These are phyloP conservation scores for Pseudogymnoascus sp. DNA, from an alignment of 2,329 filamentous ascomycete species.

Conservation along the genomic window DNA sequence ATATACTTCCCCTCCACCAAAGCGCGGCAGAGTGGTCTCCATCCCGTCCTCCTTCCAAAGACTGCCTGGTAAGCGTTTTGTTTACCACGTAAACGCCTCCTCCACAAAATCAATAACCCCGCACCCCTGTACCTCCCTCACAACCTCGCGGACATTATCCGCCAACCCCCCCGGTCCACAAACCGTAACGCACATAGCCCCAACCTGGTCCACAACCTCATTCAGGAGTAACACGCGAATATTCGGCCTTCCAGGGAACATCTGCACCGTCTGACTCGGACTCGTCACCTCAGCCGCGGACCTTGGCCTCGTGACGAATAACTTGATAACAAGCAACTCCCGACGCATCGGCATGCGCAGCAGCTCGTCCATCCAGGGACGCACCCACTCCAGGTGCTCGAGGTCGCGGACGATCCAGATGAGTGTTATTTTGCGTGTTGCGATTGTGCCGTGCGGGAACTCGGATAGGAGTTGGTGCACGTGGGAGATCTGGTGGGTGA, in stretches of 20 bases:
- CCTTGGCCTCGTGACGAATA: constrained; percentile 84
- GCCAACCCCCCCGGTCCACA: constrained; percentile 69
- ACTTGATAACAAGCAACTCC: constrained; percentile 74
- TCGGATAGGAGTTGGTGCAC: constrained; percentile 68
- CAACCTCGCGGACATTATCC: constrained; percentile 66
- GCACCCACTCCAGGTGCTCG: constrained; percentile 86
- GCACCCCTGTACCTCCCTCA: constrained; percentile 53
- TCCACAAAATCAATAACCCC: constrained; percentile 65
- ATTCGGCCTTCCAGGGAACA: constrained; percentile 85
- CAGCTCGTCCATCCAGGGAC: constrained; percentile 71
- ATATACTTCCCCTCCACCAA: not conserved
- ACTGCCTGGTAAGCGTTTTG: not conserved
- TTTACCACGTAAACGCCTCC: constrained; percentile 57
- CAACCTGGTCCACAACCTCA: constrained; percentile 74
- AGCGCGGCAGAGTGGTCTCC: not conserved
- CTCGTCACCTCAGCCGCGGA: constrained; percentile 74
- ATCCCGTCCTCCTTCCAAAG: not conserved
- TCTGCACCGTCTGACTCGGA: constrained; percentile 72
- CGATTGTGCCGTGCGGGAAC: constrained; percentile 61
- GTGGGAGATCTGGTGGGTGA: constrained; percentile 90
- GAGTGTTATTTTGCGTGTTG: constrained; percentile 72
- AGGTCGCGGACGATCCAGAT: constrained; percentile 91
- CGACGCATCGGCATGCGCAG: constrained; percentile 71
- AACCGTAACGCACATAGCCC: constrained; percentile 80
- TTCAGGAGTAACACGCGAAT: constrained; percentile 69